Evolutionary conservation across 1,284 basidiomycete species (phyloP), one percentile per base, ranked within the genome.

Genomic region (Leccinum insigne): DNA sequence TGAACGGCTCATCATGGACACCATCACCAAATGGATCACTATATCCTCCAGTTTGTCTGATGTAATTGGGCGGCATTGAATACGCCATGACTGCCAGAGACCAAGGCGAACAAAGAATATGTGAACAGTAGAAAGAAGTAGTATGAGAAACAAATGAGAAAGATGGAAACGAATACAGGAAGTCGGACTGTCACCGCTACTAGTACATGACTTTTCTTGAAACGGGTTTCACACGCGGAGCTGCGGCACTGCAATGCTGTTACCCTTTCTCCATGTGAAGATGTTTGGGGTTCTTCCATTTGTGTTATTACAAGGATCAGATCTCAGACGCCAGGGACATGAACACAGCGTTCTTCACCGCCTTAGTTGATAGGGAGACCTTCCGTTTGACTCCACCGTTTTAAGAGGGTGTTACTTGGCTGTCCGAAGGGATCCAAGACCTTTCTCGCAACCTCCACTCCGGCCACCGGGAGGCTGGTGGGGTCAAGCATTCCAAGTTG

Each of bases 401-500:
- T 63, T 65, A 82, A 73, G 56, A 82, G 68, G 13, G 70, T 70
- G 68, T 82, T 82, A 65, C 80, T 81, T 35, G 82, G 80, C 59
- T 76, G 63, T 5, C 77, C 78, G 49, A 81, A 83, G 2, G 81
- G 81, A 65, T 83, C 77, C 47, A 83, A 60, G 14, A 81, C 81
- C 65, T 82, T 83, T 58, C 69, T 77, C 2, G 80, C 73, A 18
- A 79, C 72, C 64, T 82, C 80, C 18, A 77, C 69, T 14, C 82
- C 79, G 2, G 81, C 78, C 18, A 82, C 71, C 14, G 80, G 80
- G 52, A 82, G 75, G 16, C 64, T 62, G 3, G 67, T 68, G 1
- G 75, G 69, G 56, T 79, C 73, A 23, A 83, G 70, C 10, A 81
- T 70, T 35, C 79, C 81, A 56, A 81, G 78, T 75, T 81, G 69